Evolutionary conservation across 257 asterid species (phyloP), one percentile per base, ranked within the genome.

Genomic region (Verbascum thapsus): DNA sequence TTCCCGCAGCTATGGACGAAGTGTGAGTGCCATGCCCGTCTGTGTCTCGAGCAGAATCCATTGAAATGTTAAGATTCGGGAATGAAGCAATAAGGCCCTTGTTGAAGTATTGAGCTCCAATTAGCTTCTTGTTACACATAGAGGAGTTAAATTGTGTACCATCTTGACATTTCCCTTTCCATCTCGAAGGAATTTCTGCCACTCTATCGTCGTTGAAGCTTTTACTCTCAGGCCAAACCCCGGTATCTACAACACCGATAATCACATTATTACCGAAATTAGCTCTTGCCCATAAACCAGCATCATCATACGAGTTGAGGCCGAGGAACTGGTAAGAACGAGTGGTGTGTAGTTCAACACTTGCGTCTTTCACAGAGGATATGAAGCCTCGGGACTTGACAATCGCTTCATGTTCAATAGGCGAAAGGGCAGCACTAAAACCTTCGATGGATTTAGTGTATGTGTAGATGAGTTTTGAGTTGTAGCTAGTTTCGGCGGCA

Each of bases 21-120:
- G n/a, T n/a, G n/a, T n/a, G n/a, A n/a, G n/a, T n/a, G n/a, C n/a
- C n/a, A n/a, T n/a, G n/a, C n/a, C n/a, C n/a, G n/a, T n/a, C n/a
- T n/a, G n/a, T n/a, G n/a, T n/a, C n/a, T n/a, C n/a, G n/a, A n/a
- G n/a, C n/a, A n/a, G n/a, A n/a, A n/a, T n/a, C n/a, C n/a, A n/a
- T n/a, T n/a, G n/a, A n/a, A n/a, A n/a, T n/a, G n/a, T n/a, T n/a
- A n/a, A n/a, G n/a, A n/a, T n/a, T n/a, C n/a, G n/a, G n/a, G n/a
- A n/a, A n/a, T n/a, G n/a, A n/a, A n/a, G n/a, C n/a, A n/a, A n/a
- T n/a, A n/a, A n/a, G n/a, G n/a, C n/a, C n/a, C 13, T 26, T 26
- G 32, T 75, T 76, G 68, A 81, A 81, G 61, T 75, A 81, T 4
- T 76, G 53, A 0, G 76, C 87, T 8, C 84, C 87, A 7, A 80